Base-by-base conservation (phyloP, 805 yeast genomes). In the Blastobotrys mokoenaii region DNA sequence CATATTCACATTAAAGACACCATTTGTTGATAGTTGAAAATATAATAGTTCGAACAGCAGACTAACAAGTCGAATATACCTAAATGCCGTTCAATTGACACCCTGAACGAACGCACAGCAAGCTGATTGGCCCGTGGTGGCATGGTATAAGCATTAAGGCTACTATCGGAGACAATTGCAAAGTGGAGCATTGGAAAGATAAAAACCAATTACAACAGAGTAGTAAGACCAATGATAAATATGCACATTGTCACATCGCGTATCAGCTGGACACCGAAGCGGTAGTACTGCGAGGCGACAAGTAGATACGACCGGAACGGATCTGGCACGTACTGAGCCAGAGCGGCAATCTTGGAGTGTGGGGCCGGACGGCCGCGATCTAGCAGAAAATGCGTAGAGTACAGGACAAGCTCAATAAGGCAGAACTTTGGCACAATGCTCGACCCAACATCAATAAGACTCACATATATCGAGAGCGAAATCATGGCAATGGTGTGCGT, bases 241-340 rank as follows among this genome's bases (percentile, higher is more conserved):
- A 63, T 41, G 1, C 54, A 49, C 30, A 61, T 38, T 18, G 59
- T 52, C 11, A 57, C 35, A 46, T 61, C 66, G 51, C 41, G 44
- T 17, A 31, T 54, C 39, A 43, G 40, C 34, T 16, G 48, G 43
- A 27, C 22, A 43, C 35, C 55, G n/a, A 45, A 48, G 33, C 40
- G 50, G 18, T 41, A 47, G 47, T 37, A 52, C 48, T 45, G 46
- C 11, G 49, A 51, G 12, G 42, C 52, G 22, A 49, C 44, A 6
- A 53, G 45, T 41, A 59, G 38, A 45, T 58, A 59, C 15, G 48
- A 44, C 30, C 52, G 49, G 41, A 58, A 55, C 11, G 53, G 52
- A 14, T 38, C 42, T 1, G 66, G 66, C 30, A 63, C 49, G 51
- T 57, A 56, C 10, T 49, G 47, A 4, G 62, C 48, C 36, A 63